phyloP scores from a whole-genome alignment of 2,329 filamentous ascomycete species.

The Calonectria montana region DNA sequence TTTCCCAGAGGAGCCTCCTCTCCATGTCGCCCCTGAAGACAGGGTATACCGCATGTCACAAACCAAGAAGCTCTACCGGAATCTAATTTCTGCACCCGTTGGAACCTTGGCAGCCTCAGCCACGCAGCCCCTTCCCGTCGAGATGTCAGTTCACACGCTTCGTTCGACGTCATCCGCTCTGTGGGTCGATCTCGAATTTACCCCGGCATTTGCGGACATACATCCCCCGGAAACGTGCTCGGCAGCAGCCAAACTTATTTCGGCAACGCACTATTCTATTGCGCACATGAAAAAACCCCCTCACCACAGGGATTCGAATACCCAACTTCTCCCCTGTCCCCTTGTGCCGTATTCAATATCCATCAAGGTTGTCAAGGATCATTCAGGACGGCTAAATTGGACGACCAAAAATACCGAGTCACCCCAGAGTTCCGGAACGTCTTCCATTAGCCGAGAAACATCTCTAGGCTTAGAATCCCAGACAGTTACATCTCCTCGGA shows the following conservation, averaged over 20 bases:
- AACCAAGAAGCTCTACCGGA: not conserved
- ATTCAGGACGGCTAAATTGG: not conserved
- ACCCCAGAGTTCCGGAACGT: not conserved
- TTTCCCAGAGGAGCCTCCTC: not conserved
- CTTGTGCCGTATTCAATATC: not conserved
- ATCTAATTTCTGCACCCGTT: not conserved
- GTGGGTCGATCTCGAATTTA: not conserved
- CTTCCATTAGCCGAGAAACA: not conserved
- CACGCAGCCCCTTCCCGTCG: not conserved
- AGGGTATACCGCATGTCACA: not conserved
- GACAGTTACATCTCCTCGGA: not conserved
- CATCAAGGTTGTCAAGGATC: not conserved
- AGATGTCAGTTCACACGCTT: not conserved
- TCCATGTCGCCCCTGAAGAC: not conserved
- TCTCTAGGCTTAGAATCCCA: not conserved
- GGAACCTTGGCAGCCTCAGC: not conserved
- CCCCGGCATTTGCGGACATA: not conserved
- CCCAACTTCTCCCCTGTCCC: not conserved
- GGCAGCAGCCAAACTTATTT: not conserved
- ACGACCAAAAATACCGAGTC: not conserved
- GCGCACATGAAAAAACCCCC: not conserved
- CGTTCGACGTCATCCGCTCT: not conserved
- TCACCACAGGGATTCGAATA: not conserved
- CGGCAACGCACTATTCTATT: not conserved
- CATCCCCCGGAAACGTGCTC: not conserved